Evolutionary conservation across 176 grass and related monocot genomes (phyloP).

Genomic region (Triticum turgidum): DNA sequence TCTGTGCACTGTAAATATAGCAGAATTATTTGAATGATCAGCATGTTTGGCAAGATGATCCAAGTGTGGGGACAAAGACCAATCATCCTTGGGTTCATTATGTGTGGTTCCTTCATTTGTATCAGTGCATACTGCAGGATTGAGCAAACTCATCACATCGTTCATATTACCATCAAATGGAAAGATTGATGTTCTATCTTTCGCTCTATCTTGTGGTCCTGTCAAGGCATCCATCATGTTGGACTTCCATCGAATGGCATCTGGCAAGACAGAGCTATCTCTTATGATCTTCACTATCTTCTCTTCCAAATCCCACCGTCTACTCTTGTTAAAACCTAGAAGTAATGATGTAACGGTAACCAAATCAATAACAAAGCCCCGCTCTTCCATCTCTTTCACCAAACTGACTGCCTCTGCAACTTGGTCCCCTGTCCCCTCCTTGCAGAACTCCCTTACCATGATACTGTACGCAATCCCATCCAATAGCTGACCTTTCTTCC

Average conservation of each 20-base stretch:
- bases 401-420: slow-evolving; percentile 71
- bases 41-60: slow-evolving; percentile 61
- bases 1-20: slow-evolving; percentile 47
- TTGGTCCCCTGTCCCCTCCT: slow-evolving; percentile 47
- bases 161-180: slow-evolving; percentile 60
- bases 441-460: slow-evolving; percentile 71
- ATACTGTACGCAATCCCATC: slow-evolving; percentile 90
- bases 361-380: slow-evolving; percentile 78
- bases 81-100: slow-evolving; percentile 61
- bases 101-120: slow-evolving; percentile 24
- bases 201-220: slow-evolving; percentile 62
- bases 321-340: slow-evolving; percentile 69
- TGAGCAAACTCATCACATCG: slow-evolving; percentile 64
- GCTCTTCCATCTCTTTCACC: slow-evolving; percentile 86
- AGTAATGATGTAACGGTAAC: slow-evolving; percentile 80
- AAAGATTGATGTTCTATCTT: slow-evolving; percentile 72
- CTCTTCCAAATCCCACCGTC: slow-evolving; percentile 69
- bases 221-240: slow-evolving; percentile 70
- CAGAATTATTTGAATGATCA: slow-evolving; percentile 45
- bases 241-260: slow-evolving; percentile 69
- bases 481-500: slow-evolving; percentile 74
- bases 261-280: slow-evolving; percentile 53
- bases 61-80: slow-evolving; percentile 82
- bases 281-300: slow-evolving; percentile 77
- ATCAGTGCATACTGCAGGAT: slow-evolving; percentile 31